phyloP scores from a whole-genome alignment of 23 red algal species.

The Cyanidiococcus yangmingshanensis region DNA sequence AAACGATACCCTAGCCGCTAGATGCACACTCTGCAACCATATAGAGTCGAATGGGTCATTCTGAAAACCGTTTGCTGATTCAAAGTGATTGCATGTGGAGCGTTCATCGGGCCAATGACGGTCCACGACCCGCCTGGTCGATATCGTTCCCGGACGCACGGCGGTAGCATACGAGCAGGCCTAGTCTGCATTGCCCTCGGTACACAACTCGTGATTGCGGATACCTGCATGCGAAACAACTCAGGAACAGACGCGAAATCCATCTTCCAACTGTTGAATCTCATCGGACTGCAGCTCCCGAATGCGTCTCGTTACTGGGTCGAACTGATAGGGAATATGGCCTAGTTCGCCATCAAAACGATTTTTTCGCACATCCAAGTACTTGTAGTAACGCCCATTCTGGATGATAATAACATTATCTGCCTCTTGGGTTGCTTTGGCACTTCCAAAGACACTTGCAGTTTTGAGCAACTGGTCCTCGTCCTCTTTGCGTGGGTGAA shows the following conservation, averaged over 20 bases:
- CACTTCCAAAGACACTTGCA: conserved; percentile 59
- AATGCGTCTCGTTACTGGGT: conserved; percentile 16
- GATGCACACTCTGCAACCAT: too few relatives aligned
- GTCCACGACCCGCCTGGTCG: too few relatives aligned
- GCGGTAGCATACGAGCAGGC: too few relatives aligned
- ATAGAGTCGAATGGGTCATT: too few relatives aligned
- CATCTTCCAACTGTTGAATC: conserved; percentile 1
- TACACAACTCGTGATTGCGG: too few relatives aligned
- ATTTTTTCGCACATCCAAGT: conserved; percentile 65
- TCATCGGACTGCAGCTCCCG: neutral
- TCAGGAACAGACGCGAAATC: neutral
- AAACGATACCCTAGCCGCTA: too few relatives aligned
- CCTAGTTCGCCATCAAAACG: conserved; percentile 55
- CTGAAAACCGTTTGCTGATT: too few relatives aligned
- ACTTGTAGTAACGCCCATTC: conserved; percentile 24
- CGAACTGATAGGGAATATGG: conserved; percentile 37
- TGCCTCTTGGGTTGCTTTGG: conserved; percentile 70
- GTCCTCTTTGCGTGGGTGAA: conserved; percentile 62
- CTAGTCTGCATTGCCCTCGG: too few relatives aligned
- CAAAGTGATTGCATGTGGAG: too few relatives aligned
- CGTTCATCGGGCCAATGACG: too few relatives aligned
- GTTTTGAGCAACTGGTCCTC: conserved; percentile 38
- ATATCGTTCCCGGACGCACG: too few relatives aligned
- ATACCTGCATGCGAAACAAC: too few relatives aligned
- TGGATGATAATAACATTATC: conserved; percentile 79